Evolutionary conservation across 495 filamentous ascomycete genomes (phyloP).

Genomic region (Aspergillus avenaceus): DNA sequence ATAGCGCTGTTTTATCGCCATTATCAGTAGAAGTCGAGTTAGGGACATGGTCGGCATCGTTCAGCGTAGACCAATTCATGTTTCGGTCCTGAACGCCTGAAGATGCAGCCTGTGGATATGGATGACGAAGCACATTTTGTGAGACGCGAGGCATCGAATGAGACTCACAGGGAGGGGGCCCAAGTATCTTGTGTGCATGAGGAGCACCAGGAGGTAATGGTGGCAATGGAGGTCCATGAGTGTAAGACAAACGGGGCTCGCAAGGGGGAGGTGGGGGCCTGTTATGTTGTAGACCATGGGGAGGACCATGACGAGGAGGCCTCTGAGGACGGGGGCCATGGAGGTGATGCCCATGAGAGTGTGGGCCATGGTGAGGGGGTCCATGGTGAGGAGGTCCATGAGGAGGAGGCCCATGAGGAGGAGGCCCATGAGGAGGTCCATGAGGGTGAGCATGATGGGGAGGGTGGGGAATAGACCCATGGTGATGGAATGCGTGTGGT

Average conservation of each 20-base stretch:
- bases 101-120: too few species aligned
- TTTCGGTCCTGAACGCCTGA: too few species aligned
- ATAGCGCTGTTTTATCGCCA: slow-evolving; percentile 70
- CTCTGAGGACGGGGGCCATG: slow-evolving; percentile 2
- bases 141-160: too few species aligned
- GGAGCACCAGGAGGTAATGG: too few species aligned
- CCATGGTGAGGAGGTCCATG: slow-evolving; percentile 8
- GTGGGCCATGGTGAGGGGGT: neutral
- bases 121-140: too few species aligned
- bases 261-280: too few species aligned
- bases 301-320: slow-evolving; percentile 1
- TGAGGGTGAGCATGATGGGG: neutral
- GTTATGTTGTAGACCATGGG: neutral
- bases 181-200: too few species aligned
- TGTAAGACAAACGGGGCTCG: too few species aligned
- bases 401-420: slow-evolving; percentile 1
- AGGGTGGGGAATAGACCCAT: neutral
- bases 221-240: neutral
- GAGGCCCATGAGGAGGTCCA: neutral
- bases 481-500: too few species aligned
- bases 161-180: too few species aligned
- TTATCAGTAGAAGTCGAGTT: slow-evolving; percentile 10
- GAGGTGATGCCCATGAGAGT: slow-evolving; percentile 2
- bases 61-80: too few species aligned
- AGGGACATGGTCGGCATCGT: slow-evolving; percentile 40